Evolutionary conservation across 2,329 filamentous ascomycete species (phyloP).

Genomic region (Hypomyces perniciosus): DNA sequence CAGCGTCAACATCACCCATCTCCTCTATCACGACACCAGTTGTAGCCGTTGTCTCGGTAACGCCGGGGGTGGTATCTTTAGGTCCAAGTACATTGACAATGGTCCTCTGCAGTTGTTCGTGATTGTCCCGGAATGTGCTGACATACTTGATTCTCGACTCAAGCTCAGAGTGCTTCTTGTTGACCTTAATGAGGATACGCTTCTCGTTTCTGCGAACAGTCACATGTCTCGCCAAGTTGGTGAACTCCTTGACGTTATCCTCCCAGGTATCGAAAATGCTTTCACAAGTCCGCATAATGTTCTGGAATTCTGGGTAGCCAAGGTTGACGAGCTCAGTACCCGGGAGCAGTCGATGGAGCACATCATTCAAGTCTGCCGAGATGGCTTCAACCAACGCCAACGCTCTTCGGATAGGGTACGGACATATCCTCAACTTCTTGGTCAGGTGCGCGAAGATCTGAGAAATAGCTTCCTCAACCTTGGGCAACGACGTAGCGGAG

Average conservation of each 20-base stretch:
- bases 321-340: slow-evolving; percentile 87
- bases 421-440: slow-evolving; percentile 94
- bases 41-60: slow-evolving; percentile 43
- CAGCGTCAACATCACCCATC: slow-evolving; percentile 93
- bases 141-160: slow-evolving; percentile 92
- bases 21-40: slow-evolving; percentile 78
- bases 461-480: slow-evolving; percentile 81
- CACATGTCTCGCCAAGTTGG: slow-evolving; percentile 91
- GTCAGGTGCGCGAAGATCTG: slow-evolving; percentile 93
- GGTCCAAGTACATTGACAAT: slow-evolving; percentile 95
- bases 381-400: slow-evolving; percentile 95
- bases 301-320: slow-evolving; percentile 84
- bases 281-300: slow-evolving; percentile 75
- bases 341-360: slow-evolving; percentile 77
- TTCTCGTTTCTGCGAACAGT: slow-evolving; percentile 91
- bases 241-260: slow-evolving; percentile 94
- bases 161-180: slow-evolving; percentile 77
- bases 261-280: slow-evolving; percentile 91
- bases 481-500: slow-evolving; percentile 81
- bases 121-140: slow-evolving; percentile 88
- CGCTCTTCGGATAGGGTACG: slow-evolving; percentile 87
- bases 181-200: slow-evolving; percentile 97
- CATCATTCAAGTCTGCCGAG: slow-evolving; percentile 82
- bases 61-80: slow-evolving; percentile 51
- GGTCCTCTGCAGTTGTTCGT: slow-evolving; percentile 93